A percentile compares a stretch with the other conserved stretches of the same genome.
Conservation (phyloP, 2,329 filamentous ascomycete species). For the Colletotrichum eremochloae region DNA sequence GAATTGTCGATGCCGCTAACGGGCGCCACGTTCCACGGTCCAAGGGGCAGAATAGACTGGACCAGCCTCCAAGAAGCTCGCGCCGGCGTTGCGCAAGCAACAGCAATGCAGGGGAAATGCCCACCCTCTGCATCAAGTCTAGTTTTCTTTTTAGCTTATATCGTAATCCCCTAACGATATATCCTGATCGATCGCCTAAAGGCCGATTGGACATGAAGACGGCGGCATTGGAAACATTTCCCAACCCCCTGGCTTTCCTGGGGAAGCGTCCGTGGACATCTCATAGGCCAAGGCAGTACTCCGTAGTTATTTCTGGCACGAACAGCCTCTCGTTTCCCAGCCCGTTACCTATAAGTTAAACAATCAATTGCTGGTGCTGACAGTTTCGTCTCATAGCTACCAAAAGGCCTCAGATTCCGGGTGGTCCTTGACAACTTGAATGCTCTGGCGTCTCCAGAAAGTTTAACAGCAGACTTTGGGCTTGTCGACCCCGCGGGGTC, state of each 20-base stretch:
- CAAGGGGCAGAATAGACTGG: conserved; percentile 9
- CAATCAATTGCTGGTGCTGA: neutral
- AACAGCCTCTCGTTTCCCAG: neutral
- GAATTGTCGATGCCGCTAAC: conserved; percentile 31
- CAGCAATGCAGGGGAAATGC: neutral
- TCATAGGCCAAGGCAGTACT: neutral
- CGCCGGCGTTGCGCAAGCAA: neutral
- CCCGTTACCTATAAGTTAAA: neutral
- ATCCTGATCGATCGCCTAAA: conserved; percentile 17
- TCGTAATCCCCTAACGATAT: conserved; percentile 18
- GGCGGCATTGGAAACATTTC: neutral
- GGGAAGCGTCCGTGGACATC: neutral
- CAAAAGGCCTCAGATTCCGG: neutral
- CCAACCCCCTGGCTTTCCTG: conserved; percentile 8
- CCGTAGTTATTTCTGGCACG: neutral
- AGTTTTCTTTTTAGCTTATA: neutral
- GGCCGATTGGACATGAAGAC: conserved; percentile 28
- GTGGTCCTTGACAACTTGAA: neutral
- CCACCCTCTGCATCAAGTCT: neutral
- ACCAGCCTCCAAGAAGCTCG: neutral
- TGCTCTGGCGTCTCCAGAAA: neutral
- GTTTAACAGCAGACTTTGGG: neutral
- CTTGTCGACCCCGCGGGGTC: too few species aligned
- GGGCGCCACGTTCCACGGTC: conserved; percentile 15
- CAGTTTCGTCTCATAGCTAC: neutral